A percentile compares a stretch with the other conserved stretches of the same genome.
These are phyloP conservation scores for Heliocybe sulcata DNA, from an alignment of 1,284 basidiomycete species.

Conservation along the genomic window DNA sequence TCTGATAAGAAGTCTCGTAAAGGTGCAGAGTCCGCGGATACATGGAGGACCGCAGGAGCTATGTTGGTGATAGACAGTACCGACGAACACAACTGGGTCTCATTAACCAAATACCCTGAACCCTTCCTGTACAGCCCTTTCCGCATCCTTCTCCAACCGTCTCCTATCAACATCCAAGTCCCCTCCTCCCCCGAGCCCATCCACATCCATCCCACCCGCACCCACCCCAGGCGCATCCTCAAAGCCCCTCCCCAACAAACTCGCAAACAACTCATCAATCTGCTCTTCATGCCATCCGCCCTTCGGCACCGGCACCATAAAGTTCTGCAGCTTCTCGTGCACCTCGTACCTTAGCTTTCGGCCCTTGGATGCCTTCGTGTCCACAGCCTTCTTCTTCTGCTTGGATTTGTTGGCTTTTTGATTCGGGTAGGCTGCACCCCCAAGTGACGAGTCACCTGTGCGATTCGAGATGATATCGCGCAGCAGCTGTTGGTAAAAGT, in stretches of 20 bases:
- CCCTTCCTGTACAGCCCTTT: neutral
- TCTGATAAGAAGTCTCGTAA: neutral
- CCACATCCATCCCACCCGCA: conserved; percentile 4
- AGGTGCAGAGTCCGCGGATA: no score
- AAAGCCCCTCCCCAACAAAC: conserved; percentile 70
- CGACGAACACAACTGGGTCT: neutral
- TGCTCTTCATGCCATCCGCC: conserved; percentile 88
- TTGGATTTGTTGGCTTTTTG: conserved; percentile 34
- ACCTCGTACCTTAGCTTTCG: conserved; percentile 72
- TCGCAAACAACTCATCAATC: conserved; percentile 86
- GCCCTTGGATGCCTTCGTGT: conserved; percentile 92
- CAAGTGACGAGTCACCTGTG: conserved; percentile 20
- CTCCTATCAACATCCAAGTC: neutral
- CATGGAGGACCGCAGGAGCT: neutral
- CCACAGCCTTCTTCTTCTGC: conserved; percentile 73
- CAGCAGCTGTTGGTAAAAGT: conserved; percentile 86
- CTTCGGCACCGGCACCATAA: conserved; percentile 82
- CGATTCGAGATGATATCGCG: conserved; percentile 81
- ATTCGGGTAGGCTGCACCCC: neutral
- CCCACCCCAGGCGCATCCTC: conserved; percentile 24
- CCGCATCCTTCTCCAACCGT: neutral
- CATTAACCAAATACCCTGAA: conserved; percentile 2
- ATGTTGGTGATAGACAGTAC: no score
- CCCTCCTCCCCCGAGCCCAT: neutral
- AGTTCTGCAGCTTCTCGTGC: conserved; percentile 90